Evolutionary conservation across 1,139 yeast species (phyloP).

Genomic region (Suhomyces wounanorum): DNA sequence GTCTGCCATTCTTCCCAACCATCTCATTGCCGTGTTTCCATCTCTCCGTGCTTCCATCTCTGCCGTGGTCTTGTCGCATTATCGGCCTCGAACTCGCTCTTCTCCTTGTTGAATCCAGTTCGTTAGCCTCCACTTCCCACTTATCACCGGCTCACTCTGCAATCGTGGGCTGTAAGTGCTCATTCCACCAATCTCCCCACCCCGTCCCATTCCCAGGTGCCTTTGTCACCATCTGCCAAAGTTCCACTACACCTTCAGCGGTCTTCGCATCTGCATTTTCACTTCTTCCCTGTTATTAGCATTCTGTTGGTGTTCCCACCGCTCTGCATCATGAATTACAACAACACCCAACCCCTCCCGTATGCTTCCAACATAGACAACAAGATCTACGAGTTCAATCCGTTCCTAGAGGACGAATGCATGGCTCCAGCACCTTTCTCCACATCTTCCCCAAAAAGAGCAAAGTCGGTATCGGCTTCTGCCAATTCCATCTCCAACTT

Average conservation of each 20-base stretch:
- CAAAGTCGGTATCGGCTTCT: conserved; percentile 9
- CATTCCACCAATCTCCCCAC: not conserved
- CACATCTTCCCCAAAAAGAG: conserved; percentile 13
- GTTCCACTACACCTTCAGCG: not conserved
- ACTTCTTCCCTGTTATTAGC: conserved; percentile 1
- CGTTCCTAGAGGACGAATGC: conserved; percentile 13
- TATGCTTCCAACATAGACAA: conserved; percentile 23
- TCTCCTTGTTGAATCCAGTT: too few species aligned
- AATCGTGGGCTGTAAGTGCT: not conserved
- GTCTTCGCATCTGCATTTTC: conserved; percentile 1
- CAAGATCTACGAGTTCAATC: conserved; percentile 27
- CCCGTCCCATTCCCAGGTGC: not conserved
- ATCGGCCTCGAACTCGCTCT: too few species aligned
- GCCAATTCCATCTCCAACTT: not conserved
- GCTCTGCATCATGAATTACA: conserved; percentile 14
- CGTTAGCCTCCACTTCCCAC: too few species aligned
- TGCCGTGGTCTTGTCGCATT: too few species aligned
- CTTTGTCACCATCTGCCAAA: not conserved
- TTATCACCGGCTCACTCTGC: not conserved
- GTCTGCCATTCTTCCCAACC: not conserved
- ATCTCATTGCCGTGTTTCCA: not conserved
- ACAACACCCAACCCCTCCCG: conserved; percentile 31
- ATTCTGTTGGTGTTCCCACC: not conserved
- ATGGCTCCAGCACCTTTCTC: conserved; percentile 1
- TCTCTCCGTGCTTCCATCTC: too few species aligned